Evolutionary conservation across 225 moss, liverwort and hornwort genomes (phyloP), one percentile per base, ranked within the genome.

Genomic region (Sphagnum tenellum): DNA sequence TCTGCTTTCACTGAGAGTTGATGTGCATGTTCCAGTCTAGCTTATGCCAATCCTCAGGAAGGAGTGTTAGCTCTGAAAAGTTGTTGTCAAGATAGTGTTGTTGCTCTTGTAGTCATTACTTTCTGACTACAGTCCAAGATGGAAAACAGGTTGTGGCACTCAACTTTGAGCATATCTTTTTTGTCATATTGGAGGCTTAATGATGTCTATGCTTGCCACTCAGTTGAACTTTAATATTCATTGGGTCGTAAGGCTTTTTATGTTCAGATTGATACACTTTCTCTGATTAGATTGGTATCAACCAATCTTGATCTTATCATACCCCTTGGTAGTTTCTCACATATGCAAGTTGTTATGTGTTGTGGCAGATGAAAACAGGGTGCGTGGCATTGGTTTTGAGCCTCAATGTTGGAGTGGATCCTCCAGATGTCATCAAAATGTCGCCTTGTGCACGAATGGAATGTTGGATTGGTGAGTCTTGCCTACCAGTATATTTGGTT

Each of bases 371-470:
- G 96, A 96, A 89, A 80, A 96, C 92, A 60, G 96, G 96, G 57
- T 96, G 88, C 74, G 96, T 96, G 76, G 96, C 96, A 59, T 74
- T 96, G 67, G 96, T 89, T 55, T 65, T 96, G 73, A 92, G 96
- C 82, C 80, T 96, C 44, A 96, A 96, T 69, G 90, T 96, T 61
- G 96, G 96, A 60, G 96, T 96, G 67, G 96, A 96, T 61, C 96
- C 96, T 52, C 96, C 96, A 45, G 96, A 96, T 78, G 92, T 96
- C 10, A 96, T 96, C 55, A 96, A 96, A 77, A 96, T 96, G 58
- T 92, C 89, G 63, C 96, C 89, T 70, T 96, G 96, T 77, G 92
- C 96, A 67, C 81, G 96, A 67, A 78, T 90, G 96, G 96, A 96
- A 75, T 96, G 96, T 72, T 96, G 96, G 96, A 90, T 96, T 69